phyloP scores from a whole-genome alignment of 768 basidiomycete genomes.

The Epithele typhae region DNA sequence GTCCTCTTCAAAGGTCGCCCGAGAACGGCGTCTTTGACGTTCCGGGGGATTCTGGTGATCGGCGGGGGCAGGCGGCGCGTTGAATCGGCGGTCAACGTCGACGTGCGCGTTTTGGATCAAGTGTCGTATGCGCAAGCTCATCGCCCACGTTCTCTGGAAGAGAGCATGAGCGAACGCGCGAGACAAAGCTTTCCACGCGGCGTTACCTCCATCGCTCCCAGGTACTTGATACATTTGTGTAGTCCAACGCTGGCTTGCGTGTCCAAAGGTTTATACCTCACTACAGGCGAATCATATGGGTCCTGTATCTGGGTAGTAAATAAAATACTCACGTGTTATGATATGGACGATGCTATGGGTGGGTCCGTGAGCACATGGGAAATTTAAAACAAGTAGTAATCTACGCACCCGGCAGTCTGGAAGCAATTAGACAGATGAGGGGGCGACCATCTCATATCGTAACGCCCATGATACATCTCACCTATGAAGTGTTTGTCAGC shows the following conservation, averaged over 20 bases:
- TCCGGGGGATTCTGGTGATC: constrained; percentile 7
- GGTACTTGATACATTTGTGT: constrained; percentile 55
- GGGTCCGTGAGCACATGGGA: constrained; percentile 4
- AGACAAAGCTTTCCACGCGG: constrained; percentile 8
- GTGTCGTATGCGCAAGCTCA: constrained; percentile 63
- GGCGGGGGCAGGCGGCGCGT: not conserved
- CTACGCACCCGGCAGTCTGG: constrained; percentile 64
- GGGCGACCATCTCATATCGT: constrained; percentile 54
- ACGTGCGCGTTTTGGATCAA: constrained; percentile 67
- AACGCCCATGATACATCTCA: constrained; percentile 54
- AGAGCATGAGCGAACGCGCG: constrained; percentile 1
- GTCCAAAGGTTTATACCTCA: constrained; percentile 65
- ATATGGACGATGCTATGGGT: constrained; percentile 71
- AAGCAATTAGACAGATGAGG: constrained; percentile 66
- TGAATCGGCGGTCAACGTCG: constrained; percentile 33
- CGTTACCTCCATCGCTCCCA: constrained; percentile 64
- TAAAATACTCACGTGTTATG: constrained; percentile 45
- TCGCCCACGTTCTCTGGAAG: constrained; percentile 60
- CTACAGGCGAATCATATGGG: constrained; percentile 34
- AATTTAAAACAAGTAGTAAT: not conserved
- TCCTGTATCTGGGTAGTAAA: not conserved
- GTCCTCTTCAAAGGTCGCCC: constrained; percentile 1
- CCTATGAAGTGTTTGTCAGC: too few relatives aligned
- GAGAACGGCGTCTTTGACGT: constrained; percentile 13
- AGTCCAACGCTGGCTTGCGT: constrained; percentile 64